Evolutionary conservation across 495 filamentous ascomycete genomes (phyloP), one percentile per base, ranked within the genome.

Genomic region (Podospora bellae-mahoneyi): DNA sequence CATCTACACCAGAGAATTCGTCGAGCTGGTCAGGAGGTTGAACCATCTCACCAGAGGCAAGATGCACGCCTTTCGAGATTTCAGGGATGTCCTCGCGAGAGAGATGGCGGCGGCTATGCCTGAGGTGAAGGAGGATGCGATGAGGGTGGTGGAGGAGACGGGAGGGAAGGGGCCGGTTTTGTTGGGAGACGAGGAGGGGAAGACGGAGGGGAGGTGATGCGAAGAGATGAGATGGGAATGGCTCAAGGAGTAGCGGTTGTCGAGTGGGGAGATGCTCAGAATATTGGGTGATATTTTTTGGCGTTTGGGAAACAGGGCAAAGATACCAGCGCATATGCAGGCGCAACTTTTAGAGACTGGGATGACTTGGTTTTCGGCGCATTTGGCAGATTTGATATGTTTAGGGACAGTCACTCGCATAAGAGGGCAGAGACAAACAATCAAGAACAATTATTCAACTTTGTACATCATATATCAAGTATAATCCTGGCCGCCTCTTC

Each of bases 1-100:
- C 77, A 97, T 99, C 79, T 99, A 97, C 83, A 98, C 94, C 64
- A 86, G 95, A 53, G 94, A 98, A 81, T 97, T 97, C 74, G 93
- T 98, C 60, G 96, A 99, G 87, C 82, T 92, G 20, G 91, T 92
- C 26, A 87, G 94, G 77, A 85, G 88, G 69, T 83, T 86, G 39
- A 98, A 98, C 76, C 94, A 97, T 80, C 84, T 90, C 67, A 79
- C 94, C 73, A 90, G 91, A 73, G 95, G 95, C 23, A 93, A 93
- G 83, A 85, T 84, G 76, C 84, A 88, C 79, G 96, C 93, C 19
- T 97, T 96, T 80, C 81, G 82, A 4, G 75, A 77, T 19, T 96
- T 99, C 75, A 81, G 92, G 62, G 92, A 98, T 78, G 85, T 93
- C 26, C 78, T 98, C 44, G 95, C 89, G 2, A 78, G 84, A 66